Evolutionary conservation across 371 early-diverging fungal genomes (phyloP), one percentile per base, ranked within the genome.

Genomic region (Actinomucor elegans): DNA sequence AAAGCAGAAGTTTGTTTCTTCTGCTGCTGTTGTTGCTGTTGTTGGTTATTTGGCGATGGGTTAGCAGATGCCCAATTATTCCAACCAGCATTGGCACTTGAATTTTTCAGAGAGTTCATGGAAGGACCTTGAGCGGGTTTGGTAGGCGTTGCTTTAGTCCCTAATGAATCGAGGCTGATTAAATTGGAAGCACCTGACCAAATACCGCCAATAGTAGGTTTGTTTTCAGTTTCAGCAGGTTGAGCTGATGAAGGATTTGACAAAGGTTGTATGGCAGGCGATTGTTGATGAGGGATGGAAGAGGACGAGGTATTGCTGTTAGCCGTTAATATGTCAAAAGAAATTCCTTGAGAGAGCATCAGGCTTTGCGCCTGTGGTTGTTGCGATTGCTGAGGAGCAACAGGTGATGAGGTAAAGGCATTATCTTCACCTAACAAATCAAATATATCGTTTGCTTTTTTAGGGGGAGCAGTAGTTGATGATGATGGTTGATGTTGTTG

Each of bases 161-260:
- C 84, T 11, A 83, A 64, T 3, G 77, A 79, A 61, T 83, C 84
- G 51, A 83, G 49, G 9, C 77, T 77, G 14, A 83, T 74, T 50
- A 81, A 68, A 38, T 67, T 66, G 0, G 81, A 80, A 2, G 81
- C 81, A 49, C 73, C 76, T 3, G 84, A 77, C 84, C 84, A 83
- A 8, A 82, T 75, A 36, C 79, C 81, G 26, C 67, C 64, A 12
- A 46, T 34, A 14, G 3, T 27, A 9, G 40, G 20, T 27, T 37
- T 48, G 18, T 41, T 51, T 23, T 20, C 32, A 28, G 44, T 44
- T n/a, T 7, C 15, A 4, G 27, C 20, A 31, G 28, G 45, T 17
- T 18, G 9, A 45, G 6, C 24, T 29, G 28, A 8, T 17, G 31
- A 33, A 4, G 31, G 4, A 44, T 17, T n/a, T 14, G 40, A 27